A percentile compares a stretch with the other conserved stretches of the same genome.
Evolutionary conservation across 306 rosid genomes (phyloP).

Genomic region (Delonix regia): DNA sequence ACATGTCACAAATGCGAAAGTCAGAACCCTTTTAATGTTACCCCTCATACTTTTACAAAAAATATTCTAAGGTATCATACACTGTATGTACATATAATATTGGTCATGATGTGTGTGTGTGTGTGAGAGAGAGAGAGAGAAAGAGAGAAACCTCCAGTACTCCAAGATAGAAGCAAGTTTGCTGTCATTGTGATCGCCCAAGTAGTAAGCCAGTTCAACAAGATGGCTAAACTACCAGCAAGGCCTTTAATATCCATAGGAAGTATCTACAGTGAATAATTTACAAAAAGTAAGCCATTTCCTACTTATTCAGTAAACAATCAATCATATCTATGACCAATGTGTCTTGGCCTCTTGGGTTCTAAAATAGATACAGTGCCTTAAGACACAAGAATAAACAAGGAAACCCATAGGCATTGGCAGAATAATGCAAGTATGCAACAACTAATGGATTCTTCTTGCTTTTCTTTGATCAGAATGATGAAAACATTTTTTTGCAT

Average conservation of each 20-base stretch:
- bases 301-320: slow-evolving; percentile 10
- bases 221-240: slow-evolving; percentile 72
- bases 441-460: slow-evolving; percentile 10
- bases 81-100: not conserved
- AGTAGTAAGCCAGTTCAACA: slow-evolving; percentile 68
- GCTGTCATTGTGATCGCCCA: slow-evolving; percentile 75
- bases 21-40: not conserved
- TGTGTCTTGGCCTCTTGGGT: too few species aligned
- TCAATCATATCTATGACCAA: slow-evolving; percentile 26
- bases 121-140: slow-evolving; percentile 6
- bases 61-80: not conserved
- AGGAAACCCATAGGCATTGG: slow-evolving; percentile 16
- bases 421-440: not conserved
- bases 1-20: not conserved
- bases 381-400: not conserved
- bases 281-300: slow-evolving; percentile 12
- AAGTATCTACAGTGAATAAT: slow-evolving; percentile 61
- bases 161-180: slow-evolving; percentile 77
- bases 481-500: slow-evolving; percentile 15
- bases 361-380: slow-evolving; percentile 16
- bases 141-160: slow-evolving; percentile 58
- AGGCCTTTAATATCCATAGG: slow-evolving; percentile 83
- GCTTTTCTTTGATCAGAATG: not conserved
- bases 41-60: not conserved
- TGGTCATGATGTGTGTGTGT: not conserved